A percentile compares a stretch with the other conserved stretches of the same genome.
phyloP scores from a whole-genome alignment of 345 rosid genomes.

The Carallia pectinifolia region DNA sequence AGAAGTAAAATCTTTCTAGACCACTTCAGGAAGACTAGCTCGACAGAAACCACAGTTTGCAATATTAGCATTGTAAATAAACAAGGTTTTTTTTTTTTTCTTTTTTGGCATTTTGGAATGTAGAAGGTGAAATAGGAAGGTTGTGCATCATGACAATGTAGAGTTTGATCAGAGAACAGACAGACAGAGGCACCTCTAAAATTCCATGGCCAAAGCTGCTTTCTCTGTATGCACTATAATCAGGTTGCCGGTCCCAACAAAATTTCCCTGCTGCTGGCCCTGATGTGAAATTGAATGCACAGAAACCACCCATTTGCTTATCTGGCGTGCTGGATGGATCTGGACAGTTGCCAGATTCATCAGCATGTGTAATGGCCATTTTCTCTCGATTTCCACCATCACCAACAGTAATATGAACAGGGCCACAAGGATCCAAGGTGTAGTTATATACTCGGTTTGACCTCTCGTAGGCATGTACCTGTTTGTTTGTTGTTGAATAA shows the following conservation, averaged over 20 bases:
- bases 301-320: slow-evolving; percentile 53
- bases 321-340: slow-evolving; percentile 57
- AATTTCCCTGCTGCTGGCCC: slow-evolving; percentile 65
- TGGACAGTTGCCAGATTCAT: slow-evolving; percentile 84
- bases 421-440: slow-evolving; percentile 76
- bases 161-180: background rate
- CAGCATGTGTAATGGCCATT: slow-evolving; percentile 64
- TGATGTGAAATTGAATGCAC: slow-evolving; percentile 75
- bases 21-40: too few relatives aligned
- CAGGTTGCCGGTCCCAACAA: slow-evolving; percentile 93
- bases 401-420: slow-evolving; percentile 68
- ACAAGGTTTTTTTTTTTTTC: too few relatives aligned
- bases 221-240: slow-evolving; percentile 86
- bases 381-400: slow-evolving; percentile 76
- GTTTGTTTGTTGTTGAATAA: background rate
- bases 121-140: too few relatives aligned
- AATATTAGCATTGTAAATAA: too few relatives aligned
- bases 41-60: too few relatives aligned
- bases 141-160: too few relatives aligned
- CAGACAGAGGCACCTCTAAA: slow-evolving; percentile 58
- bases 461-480: slow-evolving; percentile 96
- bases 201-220: slow-evolving; percentile 96
- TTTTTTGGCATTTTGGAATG: too few relatives aligned
- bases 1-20: too few relatives aligned
- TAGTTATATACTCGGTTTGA: slow-evolving; percentile 87